These are phyloP conservation scores for Ogataea parapolymorpha DNA, from an alignment of 805 yeast genomes.

Conservation along the genomic window DNA sequence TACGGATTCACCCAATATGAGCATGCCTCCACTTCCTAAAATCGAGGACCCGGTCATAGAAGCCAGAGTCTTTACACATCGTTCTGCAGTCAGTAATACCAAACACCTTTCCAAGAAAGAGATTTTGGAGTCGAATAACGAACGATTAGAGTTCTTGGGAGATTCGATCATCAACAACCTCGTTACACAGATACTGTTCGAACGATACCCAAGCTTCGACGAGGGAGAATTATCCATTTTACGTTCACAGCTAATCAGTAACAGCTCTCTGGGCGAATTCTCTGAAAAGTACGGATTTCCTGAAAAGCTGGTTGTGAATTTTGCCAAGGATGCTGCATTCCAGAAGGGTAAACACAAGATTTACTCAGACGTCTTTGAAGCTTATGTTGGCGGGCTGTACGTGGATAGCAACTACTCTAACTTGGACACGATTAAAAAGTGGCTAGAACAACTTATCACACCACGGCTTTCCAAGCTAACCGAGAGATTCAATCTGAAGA, in stretches of 20 bases:
- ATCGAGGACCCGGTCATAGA: slow-evolving; percentile 57
- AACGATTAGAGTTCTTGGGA: slow-evolving; percentile 85
- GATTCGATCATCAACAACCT: slow-evolving; percentile 77
- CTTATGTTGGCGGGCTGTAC: slow-evolving; percentile 83
- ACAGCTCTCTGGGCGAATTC: slow-evolving; percentile 68
- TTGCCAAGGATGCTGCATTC: slow-evolving; percentile 39
- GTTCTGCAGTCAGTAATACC: slow-evolving; percentile 62
- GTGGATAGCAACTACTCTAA: slow-evolving; percentile 50
- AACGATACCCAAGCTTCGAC: slow-evolving; percentile 60
- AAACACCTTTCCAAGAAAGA: slow-evolving; percentile 55
- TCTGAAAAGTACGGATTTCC: slow-evolving; percentile 66
- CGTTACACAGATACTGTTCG: slow-evolving; percentile 66
- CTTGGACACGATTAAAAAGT: slow-evolving; percentile 46
- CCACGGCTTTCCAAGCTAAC: slow-evolving; percentile 36
- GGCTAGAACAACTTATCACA: slow-evolving; percentile 54
- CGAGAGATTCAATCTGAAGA: slow-evolving; percentile 29
- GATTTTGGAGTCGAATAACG: slow-evolving; percentile 65
- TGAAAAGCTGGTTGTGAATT: slow-evolving; percentile 44
- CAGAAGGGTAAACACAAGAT: slow-evolving; percentile 61
- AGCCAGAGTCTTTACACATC: slow-evolving; percentile 77
- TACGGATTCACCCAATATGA: slow-evolving; percentile 16
- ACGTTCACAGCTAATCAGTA: slow-evolving; percentile 69
- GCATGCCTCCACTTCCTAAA: slow-evolving; percentile 70
- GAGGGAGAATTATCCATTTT: slow-evolving; percentile 80
- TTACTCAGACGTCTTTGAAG: slow-evolving; percentile 89